phyloP scores from a whole-genome alignment of 306 rosid genomes.

The Boehmeria nivea region DNA sequence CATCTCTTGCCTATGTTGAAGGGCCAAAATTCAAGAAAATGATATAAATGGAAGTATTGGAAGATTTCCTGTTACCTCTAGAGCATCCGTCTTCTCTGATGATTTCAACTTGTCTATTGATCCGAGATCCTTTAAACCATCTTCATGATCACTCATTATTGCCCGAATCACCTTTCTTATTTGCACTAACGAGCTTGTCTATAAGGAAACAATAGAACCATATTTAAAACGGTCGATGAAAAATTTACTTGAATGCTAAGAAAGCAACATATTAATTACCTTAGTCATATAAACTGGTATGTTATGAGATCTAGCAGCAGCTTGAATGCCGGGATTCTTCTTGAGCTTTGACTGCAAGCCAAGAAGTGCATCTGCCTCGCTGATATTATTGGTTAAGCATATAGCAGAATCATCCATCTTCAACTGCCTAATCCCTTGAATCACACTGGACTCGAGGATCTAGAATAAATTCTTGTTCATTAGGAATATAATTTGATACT shows the following conservation, averaged over 20 bases:
- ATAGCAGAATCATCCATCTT: constrained; percentile 57
- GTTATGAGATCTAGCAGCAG: constrained; percentile 80
- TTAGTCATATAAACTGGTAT: constrained; percentile 68
- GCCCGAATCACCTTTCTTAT: constrained; percentile 69
- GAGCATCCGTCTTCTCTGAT: constrained; percentile 72
- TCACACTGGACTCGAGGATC: constrained; percentile 80
- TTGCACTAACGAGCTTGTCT: constrained; percentile 79
- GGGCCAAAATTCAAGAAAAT: neutral
- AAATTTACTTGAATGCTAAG: constrained; percentile 6
- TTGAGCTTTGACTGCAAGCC: constrained; percentile 85
- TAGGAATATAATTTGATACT: constrained; percentile 32
- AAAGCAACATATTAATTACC: constrained; percentile 39
- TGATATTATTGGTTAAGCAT: constrained; percentile 73
- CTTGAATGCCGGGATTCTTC: constrained; percentile 82
- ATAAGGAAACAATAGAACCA: constrained; percentile 13
- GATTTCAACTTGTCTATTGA: constrained; percentile 40
- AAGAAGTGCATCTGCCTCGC: constrained; percentile 85
- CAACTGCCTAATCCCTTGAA: constrained; percentile 73
- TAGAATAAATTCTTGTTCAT: constrained; percentile 49
- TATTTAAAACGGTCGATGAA: constrained; percentile 17
- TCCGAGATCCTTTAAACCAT: constrained; percentile 53
- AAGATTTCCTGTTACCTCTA: constrained; percentile 59
- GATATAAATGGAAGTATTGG: neutral
- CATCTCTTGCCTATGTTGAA: no score
- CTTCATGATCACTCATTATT: constrained; percentile 59